Evolutionary conservation across 768 basidiomycete genomes (phyloP).

Genomic region (Suillus hirtellus): DNA sequence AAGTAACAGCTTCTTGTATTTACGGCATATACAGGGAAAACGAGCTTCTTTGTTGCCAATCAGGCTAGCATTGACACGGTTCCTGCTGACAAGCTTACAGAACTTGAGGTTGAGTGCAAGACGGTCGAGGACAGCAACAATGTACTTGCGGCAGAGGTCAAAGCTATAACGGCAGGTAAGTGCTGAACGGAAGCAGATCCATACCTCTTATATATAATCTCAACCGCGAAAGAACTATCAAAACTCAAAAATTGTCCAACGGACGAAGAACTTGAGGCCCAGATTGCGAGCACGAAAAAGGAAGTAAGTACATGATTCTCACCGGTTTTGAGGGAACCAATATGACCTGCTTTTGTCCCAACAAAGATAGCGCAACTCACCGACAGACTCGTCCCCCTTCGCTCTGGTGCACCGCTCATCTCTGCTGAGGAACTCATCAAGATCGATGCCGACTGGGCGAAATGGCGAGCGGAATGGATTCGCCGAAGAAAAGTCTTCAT

Average conservation of each 20-base stretch:
- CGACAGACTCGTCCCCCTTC: conserved; percentile 61
- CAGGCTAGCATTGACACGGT: conserved; percentile 71
- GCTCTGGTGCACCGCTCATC: conserved; percentile 60
- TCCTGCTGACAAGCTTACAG: conserved; percentile 57
- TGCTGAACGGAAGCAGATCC: neutral
- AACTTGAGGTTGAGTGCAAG: conserved; percentile 61
- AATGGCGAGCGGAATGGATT: conserved; percentile 83
- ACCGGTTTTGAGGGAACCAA: conserved; percentile 14
- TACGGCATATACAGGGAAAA: conserved; percentile 58
- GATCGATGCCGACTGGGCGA: conserved; percentile 73
- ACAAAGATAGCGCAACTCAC: conserved; percentile 50
- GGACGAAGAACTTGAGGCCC: conserved; percentile 59
- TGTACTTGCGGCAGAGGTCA: conserved; percentile 48
- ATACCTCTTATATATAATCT: conserved; percentile 11
- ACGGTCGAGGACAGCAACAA: conserved; percentile 62
- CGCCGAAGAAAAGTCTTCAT: conserved; percentile 70
- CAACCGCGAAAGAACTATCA: conserved; percentile 53
- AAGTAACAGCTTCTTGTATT: conserved; percentile 8
- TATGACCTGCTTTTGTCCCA: conserved; percentile 9
- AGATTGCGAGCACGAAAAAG: conserved; percentile 50
- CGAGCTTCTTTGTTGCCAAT: conserved; percentile 84
- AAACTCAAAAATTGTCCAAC: conserved; percentile 68
- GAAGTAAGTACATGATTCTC: conserved; percentile 45
- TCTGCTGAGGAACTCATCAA: conserved; percentile 68
- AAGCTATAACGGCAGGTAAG: conserved; percentile 37